Evolutionary conservation across 2,329 filamentous ascomycete genomes (phyloP).

Genomic region (Apiospora kogelbergensis): DNA sequence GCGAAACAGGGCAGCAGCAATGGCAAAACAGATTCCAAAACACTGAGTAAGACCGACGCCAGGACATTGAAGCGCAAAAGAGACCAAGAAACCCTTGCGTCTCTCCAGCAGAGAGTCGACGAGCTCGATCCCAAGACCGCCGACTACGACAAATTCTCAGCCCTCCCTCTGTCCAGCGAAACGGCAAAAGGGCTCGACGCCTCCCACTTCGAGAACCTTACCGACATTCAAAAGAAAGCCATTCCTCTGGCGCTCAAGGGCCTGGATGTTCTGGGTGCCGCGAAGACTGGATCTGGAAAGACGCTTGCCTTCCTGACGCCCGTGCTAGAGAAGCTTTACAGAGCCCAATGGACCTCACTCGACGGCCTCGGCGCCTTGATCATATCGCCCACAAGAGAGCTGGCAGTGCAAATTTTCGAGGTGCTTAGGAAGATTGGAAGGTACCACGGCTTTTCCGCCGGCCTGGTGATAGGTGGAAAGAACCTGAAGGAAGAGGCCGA

Average conservation of each 20-base stretch:
- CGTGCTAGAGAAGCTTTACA: slow-evolving; percentile 88
- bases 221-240: slow-evolving; percentile 88
- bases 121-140: slow-evolving; percentile 57
- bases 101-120: slow-evolving; percentile 38
- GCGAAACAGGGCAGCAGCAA: slow-evolving; percentile 21
- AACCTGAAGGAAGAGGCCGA: slow-evolving; percentile 84
- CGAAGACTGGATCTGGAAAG: slow-evolving; percentile 94
- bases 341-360: slow-evolving; percentile 82
- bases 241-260: slow-evolving; percentile 85
- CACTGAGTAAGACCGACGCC: slow-evolving; percentile 22
- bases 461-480: slow-evolving; percentile 91
- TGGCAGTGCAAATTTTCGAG: slow-evolving; percentile 96
- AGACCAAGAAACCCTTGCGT: slow-evolving; percentile 39
- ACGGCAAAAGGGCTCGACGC: slow-evolving; percentile 78
- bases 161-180: slow-evolving; percentile 81
- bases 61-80: slow-evolving; percentile 43
- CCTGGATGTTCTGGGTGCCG: slow-evolving; percentile 85
- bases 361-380: slow-evolving; percentile 93
- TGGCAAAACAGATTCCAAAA: background rate
- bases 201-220: slow-evolving; percentile 86
- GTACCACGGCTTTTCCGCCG: slow-evolving; percentile 87
- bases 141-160: slow-evolving; percentile 68
- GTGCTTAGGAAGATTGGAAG: slow-evolving; percentile 88
- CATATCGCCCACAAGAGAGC: slow-evolving; percentile 88
- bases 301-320: slow-evolving; percentile 91